Evolutionary conservation across 345 rosid species (phyloP), one percentile per base, ranked within the genome.

Genomic region (Acer negundo): DNA sequence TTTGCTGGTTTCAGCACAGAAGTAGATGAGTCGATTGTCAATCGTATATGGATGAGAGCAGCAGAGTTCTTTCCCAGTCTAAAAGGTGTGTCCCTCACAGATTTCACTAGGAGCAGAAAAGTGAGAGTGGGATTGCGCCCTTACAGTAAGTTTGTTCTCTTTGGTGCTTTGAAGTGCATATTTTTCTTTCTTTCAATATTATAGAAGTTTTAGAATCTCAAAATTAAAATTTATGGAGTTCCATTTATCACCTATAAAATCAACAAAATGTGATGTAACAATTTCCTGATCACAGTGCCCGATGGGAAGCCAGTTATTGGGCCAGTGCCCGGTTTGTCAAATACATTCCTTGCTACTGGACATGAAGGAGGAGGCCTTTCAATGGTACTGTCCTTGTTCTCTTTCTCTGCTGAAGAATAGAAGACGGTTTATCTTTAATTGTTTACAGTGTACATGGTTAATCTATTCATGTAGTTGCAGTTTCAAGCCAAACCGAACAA

Each of bases 51-150:
- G 99, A 86, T 80, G 58, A 86, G 92, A 40, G 95, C 92, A 51
- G 93, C 85, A 71, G 92, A 87, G 9, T 95, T 90, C 87, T 90
- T 92, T 81, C 99, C 99, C 73, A 86, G 85, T 78, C 78, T 95
- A 81, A 80, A 81, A 66, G 92, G 86, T 47, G 78, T 80, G 19
- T 62, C 86, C 65, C 87, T 90, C 7, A 69, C 77, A 40, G 89
- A 89, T 78, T 76, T 89, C 61, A 80, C 81, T 49, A 59, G 70
- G 75, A 79, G 81, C 78, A 82, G 92, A 83, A 88, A 92, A 85
- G 93, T 90, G 90, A 95, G 98, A 85, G 84, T 95, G 26, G 99
- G 99, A 53, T 86, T 95, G 76, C 98, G 98, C 68, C 99, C 98
- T 74, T 95, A 90, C 86, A 91, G 99, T 93, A 89, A 93, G 99